Percentiles rank a stretch among this genome's conserved stretches.
Evolutionary conservation across 2,329 filamentous ascomycete species (phyloP).

Genomic region (Stachybotrys chlorohalonatus): DNA sequence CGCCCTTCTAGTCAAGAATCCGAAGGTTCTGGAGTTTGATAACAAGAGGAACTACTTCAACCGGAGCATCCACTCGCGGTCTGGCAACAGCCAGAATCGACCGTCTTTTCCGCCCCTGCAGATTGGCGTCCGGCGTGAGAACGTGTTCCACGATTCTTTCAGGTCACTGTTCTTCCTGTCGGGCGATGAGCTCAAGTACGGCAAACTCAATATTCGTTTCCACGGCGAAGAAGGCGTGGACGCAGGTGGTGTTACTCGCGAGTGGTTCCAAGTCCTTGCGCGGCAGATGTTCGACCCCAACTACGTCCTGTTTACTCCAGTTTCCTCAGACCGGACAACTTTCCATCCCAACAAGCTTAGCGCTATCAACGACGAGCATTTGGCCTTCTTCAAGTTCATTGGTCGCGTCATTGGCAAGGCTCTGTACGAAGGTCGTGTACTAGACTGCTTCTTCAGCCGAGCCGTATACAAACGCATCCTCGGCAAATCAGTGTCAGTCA

Average conservation of each 20-base stretch:
- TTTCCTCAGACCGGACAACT: constrained; percentile 93
- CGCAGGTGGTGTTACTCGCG: constrained; percentile 90
- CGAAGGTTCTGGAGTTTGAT: constrained; percentile 97
- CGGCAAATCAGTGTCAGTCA: constrained; percentile 89
- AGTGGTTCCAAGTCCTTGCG: constrained; percentile 98
- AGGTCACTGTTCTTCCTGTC: constrained; percentile 96
- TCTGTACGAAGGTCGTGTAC: constrained; percentile 86
- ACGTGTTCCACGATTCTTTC: constrained; percentile 98
- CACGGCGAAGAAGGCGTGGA: constrained; percentile 96
- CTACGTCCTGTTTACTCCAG: constrained; percentile 92
- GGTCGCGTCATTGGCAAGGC: constrained; percentile 97
- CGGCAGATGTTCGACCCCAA: constrained; percentile 99
- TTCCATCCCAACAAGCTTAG: constrained; percentile 98
- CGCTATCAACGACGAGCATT: constrained; percentile 87
- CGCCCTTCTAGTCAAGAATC: constrained; percentile 92
- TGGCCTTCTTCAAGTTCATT: constrained; percentile 99
- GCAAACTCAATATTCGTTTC: constrained; percentile 96
- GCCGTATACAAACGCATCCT: constrained; percentile 98
- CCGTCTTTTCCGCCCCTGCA: constrained; percentile 66
- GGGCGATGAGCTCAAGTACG: constrained; percentile 96
- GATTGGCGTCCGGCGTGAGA: constrained; percentile 81
- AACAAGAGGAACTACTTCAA: constrained; percentile 99
- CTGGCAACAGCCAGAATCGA: constrained; percentile 59
- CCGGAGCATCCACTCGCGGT: constrained; percentile 70
- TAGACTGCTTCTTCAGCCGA: constrained; percentile 98